Evolutionary conservation across 1,284 basidiomycete species (phyloP), one percentile per base, ranked within the genome.

Genomic region (Ganoderma resinaceum): DNA sequence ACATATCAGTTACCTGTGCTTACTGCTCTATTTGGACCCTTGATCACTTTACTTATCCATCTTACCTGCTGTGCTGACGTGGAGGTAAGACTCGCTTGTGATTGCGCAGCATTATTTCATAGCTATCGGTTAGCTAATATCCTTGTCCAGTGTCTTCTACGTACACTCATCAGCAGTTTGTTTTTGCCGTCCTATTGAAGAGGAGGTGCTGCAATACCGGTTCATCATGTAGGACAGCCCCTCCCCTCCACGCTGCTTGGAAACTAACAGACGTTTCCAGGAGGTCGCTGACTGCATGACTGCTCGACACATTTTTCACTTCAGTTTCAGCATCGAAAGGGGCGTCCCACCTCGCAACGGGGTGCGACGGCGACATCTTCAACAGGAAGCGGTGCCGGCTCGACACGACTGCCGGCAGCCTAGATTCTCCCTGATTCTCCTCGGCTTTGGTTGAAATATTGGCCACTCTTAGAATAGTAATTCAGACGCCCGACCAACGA

Each of bases 61-160:
- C 18, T 58, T 35, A 58, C 20, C 18, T 23, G 8, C 33, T 58
- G n/a, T n/a, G 55, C 29, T 58, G 55, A 58, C 55, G 55, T 37
- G 55, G 55, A 58, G 23, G 31, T 58, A 35, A 58, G 55, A n/a
- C 33, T 58, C 55, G 33, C 55, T 20, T 58, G n/a, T 58, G 55
- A 23, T 23, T 18, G 55, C 55, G 20, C 31, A 58, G 33, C 20
- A 55, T 55, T n/a, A n/a, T n/a, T n/a, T n/a, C n/a, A n/a, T n/a
- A n/a, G n/a, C n/a, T n/a, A n/a, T n/a, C n/a, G n/a, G n/a, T n/a
- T n/a, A n/a, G n/a, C n/a, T n/a, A n/a, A n/a, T n/a, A n/a, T n/a
- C n/a, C n/a, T n/a, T n/a, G n/a, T n/a, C n/a, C n/a, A n/a, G n/a
- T n/a, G n/a, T n/a, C n/a, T 14, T 40, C n/a, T 26, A 26, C 2